These are phyloP conservation scores for Chaetomiaceae sp. DNA, from an alignment of 2,329 filamentous ascomycete species.

Conservation along the genomic window DNA sequence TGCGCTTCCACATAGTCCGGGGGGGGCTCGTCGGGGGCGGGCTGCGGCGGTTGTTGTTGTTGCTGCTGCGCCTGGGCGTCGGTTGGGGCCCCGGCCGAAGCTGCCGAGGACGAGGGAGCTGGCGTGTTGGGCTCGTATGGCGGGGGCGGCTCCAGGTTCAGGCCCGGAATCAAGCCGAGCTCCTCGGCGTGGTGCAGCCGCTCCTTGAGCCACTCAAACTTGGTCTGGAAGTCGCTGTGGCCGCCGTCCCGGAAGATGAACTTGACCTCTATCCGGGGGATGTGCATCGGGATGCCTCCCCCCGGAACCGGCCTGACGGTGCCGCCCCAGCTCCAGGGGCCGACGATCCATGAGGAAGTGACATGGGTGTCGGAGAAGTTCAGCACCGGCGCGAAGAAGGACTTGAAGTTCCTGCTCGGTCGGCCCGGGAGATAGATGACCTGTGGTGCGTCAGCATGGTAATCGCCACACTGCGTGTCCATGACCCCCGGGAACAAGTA, in stretches of 20 bases:
- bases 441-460: constrained; percentile 40
- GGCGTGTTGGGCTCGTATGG: constrained; percentile 66
- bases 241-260: constrained; percentile 92
- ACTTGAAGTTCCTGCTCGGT: constrained; percentile 67
- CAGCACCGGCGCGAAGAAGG: constrained; percentile 83
- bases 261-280: constrained; percentile 72
- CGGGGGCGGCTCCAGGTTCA: constrained; percentile 71
- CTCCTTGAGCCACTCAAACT: constrained; percentile 81
- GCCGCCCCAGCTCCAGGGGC: constrained; percentile 84
- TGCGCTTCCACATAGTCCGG: constrained; percentile 88
- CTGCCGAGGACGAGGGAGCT: constrained; percentile 32
- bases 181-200: constrained; percentile 77
- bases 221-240: constrained; percentile 83
- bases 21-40: constrained; percentile 68
- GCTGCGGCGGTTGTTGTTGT: constrained; percentile 28
- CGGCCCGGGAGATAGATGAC: constrained; percentile 81
- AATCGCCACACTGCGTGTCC: constrained; percentile 11
- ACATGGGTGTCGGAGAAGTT: constrained; percentile 84
- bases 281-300: constrained; percentile 72
- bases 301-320: constrained; percentile 74
- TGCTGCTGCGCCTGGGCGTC: constrained; percentile 9
- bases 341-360: constrained; percentile 88
- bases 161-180: constrained; percentile 64
- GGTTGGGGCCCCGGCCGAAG: constrained; percentile 14
- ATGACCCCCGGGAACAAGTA: constrained; percentile 16